Evolutionary conservation across 495 filamentous ascomycete genomes (phyloP).

Genomic region (Aspergillus panamensis): DNA sequence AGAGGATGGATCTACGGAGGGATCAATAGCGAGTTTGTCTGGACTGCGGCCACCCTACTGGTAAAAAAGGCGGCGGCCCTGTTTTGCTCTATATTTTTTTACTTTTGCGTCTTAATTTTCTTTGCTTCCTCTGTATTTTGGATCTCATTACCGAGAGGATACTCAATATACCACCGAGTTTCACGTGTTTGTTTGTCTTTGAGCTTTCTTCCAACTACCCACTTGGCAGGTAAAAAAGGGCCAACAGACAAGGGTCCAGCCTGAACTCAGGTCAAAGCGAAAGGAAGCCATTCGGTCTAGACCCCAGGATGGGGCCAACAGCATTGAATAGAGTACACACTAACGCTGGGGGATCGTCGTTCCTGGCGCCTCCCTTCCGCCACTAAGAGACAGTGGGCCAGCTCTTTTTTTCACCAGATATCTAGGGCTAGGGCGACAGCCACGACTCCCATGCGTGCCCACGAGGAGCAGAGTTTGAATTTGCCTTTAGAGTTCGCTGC

Average conservation of each 20-base stretch:
- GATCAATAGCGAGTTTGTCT: constrained; percentile 57
- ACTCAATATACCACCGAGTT: constrained; percentile 18
- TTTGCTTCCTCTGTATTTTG: constrained; percentile 14
- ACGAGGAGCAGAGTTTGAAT: background rate
- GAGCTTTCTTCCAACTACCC: background rate
- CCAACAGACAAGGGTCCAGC: background rate
- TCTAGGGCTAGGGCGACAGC: background rate
- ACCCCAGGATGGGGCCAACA: constrained; percentile 1
- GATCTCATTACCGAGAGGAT: constrained; percentile 9
- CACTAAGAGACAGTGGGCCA: constrained; percentile 4
- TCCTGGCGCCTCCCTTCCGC: background rate
- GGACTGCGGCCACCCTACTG: constrained; percentile 73
- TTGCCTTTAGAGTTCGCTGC: background rate
- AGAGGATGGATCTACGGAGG: constrained; percentile 56
- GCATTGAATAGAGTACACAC: constrained; percentile 4
- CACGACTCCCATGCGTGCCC: background rate
- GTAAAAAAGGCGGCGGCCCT: constrained; percentile 30
- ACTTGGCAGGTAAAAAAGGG: background rate
- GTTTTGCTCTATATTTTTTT: constrained; percentile 8
- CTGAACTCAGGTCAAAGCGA: background rate
- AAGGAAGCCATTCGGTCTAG: constrained; percentile 1
- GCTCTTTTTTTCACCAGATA: background rate
- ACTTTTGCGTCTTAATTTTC: constrained; percentile 11
- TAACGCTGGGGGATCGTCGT: constrained; percentile 9
- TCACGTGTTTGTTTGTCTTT: constrained; percentile 3